phyloP scores from a whole-genome alignment of 345 rosid genomes.

The Xanthoceras sorbifolium region DNA sequence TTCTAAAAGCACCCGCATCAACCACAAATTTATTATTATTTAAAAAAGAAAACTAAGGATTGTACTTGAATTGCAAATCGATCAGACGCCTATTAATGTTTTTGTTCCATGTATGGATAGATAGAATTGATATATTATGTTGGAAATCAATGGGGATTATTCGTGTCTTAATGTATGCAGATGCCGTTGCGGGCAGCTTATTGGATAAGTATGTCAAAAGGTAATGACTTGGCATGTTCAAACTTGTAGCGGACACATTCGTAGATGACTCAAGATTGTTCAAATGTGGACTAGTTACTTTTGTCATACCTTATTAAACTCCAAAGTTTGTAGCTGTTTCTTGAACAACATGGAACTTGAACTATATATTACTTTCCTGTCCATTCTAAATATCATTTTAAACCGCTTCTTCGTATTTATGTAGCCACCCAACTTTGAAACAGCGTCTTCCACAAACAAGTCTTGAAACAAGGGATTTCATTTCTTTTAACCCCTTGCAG shows the following conservation, averaged over 20 bases:
- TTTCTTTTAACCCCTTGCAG: neutral
- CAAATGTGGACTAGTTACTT: neutral
- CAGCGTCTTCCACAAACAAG: neutral
- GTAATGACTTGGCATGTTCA: slow-evolving; percentile 29
- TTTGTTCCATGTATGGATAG: neutral
- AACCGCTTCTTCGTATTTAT: neutral
- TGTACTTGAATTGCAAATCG: too few relatives aligned
- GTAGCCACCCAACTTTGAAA: neutral
- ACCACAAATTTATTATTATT: too few relatives aligned
- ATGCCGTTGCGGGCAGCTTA: slow-evolving; percentile 52
- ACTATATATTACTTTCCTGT: neutral
- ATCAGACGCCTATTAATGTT: neutral
- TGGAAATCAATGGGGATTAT: neutral
- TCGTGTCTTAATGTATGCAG: slow-evolving; percentile 35
- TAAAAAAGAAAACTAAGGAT: too few relatives aligned
- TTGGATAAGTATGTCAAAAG: slow-evolving; percentile 75
- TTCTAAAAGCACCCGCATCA: too few relatives aligned
- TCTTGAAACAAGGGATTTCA: too few relatives aligned
- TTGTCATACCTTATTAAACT: neutral
- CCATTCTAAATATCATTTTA: neutral
- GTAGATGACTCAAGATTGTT: too few relatives aligned
- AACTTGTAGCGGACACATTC: neutral
- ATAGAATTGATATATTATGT: neutral
- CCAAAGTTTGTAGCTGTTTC: neutral
- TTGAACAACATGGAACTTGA: neutral